Evolutionary conservation across 192 early-diverging fungal species (phyloP), one percentile per base, ranked within the genome.

Genomic region (Borealophlyctis nickersoniae): DNA sequence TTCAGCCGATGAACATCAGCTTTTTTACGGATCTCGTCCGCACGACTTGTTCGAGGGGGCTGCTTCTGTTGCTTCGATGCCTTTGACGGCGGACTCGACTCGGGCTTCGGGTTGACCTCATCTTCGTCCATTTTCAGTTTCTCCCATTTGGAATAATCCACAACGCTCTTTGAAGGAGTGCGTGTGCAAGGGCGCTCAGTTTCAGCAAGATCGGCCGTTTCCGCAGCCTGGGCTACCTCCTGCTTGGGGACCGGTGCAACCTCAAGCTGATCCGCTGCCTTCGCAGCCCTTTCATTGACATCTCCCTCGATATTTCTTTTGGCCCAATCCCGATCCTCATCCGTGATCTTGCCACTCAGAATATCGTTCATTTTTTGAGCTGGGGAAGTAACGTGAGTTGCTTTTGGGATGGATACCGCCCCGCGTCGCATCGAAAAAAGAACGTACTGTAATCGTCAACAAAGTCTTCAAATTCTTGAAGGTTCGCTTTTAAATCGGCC

Each of bases 381-480:
- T 68, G 56, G 23, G 3, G 14, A 27, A 26, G 19, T 22, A 24
- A 34, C 48, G 19, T 26, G 19, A 23, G 33, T n/a, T n/a, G n/a
- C n/a, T n/a, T n/a, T n/a, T n/a, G n/a, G n/a, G n/a, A n/a, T n/a
- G n/a, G n/a, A n/a, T n/a, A n/a, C n/a, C n/a, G n/a, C n/a, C n/a
- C n/a, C n/a, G n/a, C n/a, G n/a, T n/a, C n/a, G n/a, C n/a, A n/a
- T n/a, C 9, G n/a, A 5, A 19, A 2, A 52, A 14, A 22, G 1
- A 11, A 63, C 67, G 14, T 45, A 69, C 60, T 69, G 54, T 69
- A 69, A 29, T 50, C 57, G 5, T 69, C 67, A 1, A 69, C 67
- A 50, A 62, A 69, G 2, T 16, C 27, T 29, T 69, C 67, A 63
- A 69, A 69, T 34, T 69, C 54, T 1, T 53, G 22, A 22, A 69